These are phyloP conservation scores for Maudiozyma serrabonitensis DNA, from an alignment of 805 yeast genomes.

Conservation along the genomic window DNA sequence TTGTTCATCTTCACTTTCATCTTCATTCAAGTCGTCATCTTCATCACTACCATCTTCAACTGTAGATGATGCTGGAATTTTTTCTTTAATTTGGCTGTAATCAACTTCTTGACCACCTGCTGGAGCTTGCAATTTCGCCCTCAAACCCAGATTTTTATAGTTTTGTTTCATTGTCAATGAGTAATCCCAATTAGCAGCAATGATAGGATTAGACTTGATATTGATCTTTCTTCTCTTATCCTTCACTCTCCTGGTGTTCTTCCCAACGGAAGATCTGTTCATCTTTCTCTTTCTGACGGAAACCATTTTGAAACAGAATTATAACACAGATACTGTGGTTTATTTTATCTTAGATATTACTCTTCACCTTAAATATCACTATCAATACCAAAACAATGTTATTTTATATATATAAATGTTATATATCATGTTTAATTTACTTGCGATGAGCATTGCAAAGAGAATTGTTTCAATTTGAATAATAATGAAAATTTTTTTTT, in stretches of 20 bases:
- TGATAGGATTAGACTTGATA: conserved; percentile 65
- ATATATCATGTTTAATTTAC: background rate
- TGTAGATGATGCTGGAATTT: conserved; percentile 27
- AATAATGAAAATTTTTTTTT: no score
- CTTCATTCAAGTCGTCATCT: conserved; percentile 28
- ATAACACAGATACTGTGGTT: no score
- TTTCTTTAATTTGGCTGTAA: conserved; percentile 32
- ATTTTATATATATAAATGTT: no score
- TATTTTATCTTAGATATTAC: no score
- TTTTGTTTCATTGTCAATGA: conserved; percentile 75
- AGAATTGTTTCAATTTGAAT: background rate
- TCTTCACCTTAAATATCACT: no score
- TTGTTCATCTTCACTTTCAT: conserved; percentile 29
- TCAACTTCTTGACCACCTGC: conserved; percentile 78
- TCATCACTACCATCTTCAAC: conserved; percentile 12
- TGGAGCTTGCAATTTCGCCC: conserved; percentile 50
- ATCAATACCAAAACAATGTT: no score
- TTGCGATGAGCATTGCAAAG: background rate
- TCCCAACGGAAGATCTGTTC: conserved; percentile 60
- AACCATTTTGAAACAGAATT: conserved; percentile 33
- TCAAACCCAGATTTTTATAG: conserved; percentile 72
- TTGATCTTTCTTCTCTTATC: conserved; percentile 61
- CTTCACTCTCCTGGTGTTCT: conserved; percentile 60
- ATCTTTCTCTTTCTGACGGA: conserved; percentile 82
- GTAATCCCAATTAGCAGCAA: conserved; percentile 86